phyloP scores from a whole-genome alignment of 129 eudicot species.

The Artemisia annua region DNA sequence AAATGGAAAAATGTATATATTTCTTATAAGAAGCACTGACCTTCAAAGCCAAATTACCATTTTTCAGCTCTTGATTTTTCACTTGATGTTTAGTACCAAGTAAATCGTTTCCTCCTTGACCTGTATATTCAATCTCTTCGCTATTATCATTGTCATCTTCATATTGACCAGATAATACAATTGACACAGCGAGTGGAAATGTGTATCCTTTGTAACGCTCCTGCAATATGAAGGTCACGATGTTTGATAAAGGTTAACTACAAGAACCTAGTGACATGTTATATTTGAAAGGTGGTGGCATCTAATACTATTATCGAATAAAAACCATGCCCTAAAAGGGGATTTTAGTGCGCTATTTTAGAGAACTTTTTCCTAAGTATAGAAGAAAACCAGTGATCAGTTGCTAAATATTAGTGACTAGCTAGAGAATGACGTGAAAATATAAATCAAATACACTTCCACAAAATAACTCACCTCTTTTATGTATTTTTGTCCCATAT shows the following conservation, averaged over 20 bases:
- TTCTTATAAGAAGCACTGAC: constrained; percentile 18
- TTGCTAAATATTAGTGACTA: too few species aligned
- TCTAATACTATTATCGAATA: too few species aligned
- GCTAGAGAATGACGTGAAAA: too few species aligned
- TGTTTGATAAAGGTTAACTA: too few species aligned
- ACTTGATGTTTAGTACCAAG: constrained; percentile 23
- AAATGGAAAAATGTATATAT: not conserved
- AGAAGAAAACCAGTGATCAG: too few species aligned
- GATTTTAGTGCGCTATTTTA: too few species aligned
- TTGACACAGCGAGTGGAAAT: constrained; percentile 46
- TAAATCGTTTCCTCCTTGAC: constrained; percentile 48
- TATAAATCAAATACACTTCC: too few species aligned
- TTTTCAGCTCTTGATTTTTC: constrained; percentile 19
- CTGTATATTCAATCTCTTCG: constrained; percentile 43
- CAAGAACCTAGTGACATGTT: too few species aligned
- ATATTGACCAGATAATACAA: constrained; percentile 49
- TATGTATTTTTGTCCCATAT: constrained; percentile 28
- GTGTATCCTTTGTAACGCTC: constrained; percentile 30
- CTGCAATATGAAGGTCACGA: constrained; percentile 19
- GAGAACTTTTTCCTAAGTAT: too few species aligned
- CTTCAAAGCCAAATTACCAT: constrained; percentile 49
- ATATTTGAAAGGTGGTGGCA: too few species aligned
- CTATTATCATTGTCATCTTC: constrained; percentile 45
- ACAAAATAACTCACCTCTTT: constrained; percentile 12
- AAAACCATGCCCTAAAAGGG: too few species aligned